These are phyloP conservation scores for Tylopilus vinaceipallidus DNA, from an alignment of 768 basidiomycete species.

Conservation along the genomic window DNA sequence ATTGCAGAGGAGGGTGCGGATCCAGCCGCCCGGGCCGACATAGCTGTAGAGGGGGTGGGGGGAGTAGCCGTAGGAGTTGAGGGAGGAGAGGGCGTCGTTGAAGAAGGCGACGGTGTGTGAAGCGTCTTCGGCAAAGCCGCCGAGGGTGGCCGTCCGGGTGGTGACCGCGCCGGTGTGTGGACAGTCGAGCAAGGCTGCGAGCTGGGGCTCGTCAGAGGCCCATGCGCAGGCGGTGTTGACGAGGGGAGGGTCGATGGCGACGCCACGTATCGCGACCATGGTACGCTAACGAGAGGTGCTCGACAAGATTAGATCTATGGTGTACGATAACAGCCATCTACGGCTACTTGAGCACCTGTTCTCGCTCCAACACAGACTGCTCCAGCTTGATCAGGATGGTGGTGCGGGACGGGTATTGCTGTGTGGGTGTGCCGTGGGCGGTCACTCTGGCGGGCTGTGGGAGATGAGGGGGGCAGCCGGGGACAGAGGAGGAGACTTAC, in stretches of 20 bases:
- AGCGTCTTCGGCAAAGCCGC: constrained; percentile 67
- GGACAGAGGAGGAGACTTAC: constrained; percentile 48
- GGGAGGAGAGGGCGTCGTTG: constrained; percentile 48
- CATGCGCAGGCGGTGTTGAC: constrained; percentile 81
- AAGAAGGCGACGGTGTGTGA: constrained; percentile 65
- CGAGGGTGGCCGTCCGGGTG: constrained; percentile 71
- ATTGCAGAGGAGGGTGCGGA: constrained; percentile 40
- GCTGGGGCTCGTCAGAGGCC: constrained; percentile 68
- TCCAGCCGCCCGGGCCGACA: constrained; percentile 48
- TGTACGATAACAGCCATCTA: constrained; percentile 11
- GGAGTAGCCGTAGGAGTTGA: constrained; percentile 89
- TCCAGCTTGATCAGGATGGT: constrained; percentile 99
- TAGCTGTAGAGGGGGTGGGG: constrained; percentile 70
- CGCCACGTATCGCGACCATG: constrained; percentile 59
- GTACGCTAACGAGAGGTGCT: too few relatives aligned
- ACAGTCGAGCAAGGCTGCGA: constrained; percentile 62
- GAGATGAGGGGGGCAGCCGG: constrained; percentile 8
- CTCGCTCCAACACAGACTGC: constrained; percentile 87
- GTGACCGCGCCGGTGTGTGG: constrained; percentile 76
- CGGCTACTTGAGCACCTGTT: constrained; percentile 78
- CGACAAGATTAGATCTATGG: constrained; percentile 21
- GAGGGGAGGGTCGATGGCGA: constrained; percentile 60
- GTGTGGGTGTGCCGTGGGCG: constrained; percentile 86
- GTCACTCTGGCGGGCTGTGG: constrained; percentile 92
- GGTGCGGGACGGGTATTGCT: constrained; percentile 77